phyloP scores from a whole-genome alignment of 73 alveolate species.

The Paramecium bursaria region DNA sequence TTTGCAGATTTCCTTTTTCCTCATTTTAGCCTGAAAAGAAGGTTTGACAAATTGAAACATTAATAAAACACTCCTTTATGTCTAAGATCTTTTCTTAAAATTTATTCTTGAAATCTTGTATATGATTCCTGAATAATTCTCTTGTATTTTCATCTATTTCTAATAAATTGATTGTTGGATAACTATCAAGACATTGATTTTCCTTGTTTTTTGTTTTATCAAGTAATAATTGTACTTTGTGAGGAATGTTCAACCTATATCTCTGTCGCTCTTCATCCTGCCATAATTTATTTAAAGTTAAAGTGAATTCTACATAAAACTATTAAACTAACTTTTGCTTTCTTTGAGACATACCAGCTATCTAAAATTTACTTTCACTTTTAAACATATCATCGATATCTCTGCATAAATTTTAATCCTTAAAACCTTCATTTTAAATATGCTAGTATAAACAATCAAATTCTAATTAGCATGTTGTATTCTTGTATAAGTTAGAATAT shows the following conservation, averaged over 20 bases:
- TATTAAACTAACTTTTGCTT: constrained; percentile 3
- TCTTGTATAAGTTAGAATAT: constrained; percentile 4
- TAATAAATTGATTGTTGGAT: constrained; percentile 52
- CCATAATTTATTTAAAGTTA: constrained; percentile 60
- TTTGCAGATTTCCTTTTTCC: no score
- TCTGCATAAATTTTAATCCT: background rate
- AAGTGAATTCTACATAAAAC: constrained; percentile 50
- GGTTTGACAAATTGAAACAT: no score
- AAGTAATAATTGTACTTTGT: background rate
- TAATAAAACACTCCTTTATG: no score
- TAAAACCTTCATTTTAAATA: constrained; percentile 2
- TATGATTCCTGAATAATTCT: background rate
- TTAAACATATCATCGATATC: background rate
- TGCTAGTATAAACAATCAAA: constrained; percentile 8
- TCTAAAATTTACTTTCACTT: constrained; percentile 1
- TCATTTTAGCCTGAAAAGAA: no score
- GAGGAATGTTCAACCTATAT: background rate
- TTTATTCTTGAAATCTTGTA: background rate
- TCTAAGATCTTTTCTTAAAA: background rate
- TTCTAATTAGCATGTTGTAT: constrained; percentile 45
- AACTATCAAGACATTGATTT: constrained; percentile 3
- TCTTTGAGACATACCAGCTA: background rate
- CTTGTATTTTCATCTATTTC: background rate
- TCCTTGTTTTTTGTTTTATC: constrained; percentile 46
- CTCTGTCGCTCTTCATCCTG: constrained; percentile 55